Evolutionary conservation across 1,139 yeast genomes (phyloP).

Genomic region (Geotrichum histeridarum): DNA sequence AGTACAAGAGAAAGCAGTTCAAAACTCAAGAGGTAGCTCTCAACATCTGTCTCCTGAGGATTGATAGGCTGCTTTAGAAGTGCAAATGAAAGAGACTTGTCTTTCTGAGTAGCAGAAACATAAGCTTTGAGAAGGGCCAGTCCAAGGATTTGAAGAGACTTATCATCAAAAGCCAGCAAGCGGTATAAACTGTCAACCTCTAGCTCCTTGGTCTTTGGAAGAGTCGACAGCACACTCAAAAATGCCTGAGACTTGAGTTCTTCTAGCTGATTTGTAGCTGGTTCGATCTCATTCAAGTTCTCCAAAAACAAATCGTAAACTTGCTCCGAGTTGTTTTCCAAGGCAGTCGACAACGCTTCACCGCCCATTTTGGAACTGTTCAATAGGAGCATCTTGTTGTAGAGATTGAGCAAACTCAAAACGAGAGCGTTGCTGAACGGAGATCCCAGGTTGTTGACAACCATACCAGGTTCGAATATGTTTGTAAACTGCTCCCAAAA

Average conservation of each 20-base stretch:
- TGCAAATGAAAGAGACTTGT: constrained; percentile 18
- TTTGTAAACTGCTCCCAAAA: constrained; percentile 14
- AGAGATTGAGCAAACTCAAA: constrained; percentile 4
- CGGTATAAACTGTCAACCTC: constrained; percentile 11
- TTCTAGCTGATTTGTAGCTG: constrained; percentile 26
- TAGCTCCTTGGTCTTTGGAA: constrained; percentile 1
- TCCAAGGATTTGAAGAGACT: constrained; percentile 9
- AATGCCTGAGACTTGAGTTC: constrained; percentile 20
- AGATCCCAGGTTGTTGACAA: constrained; percentile 11
- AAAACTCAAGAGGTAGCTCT: constrained; percentile 26
- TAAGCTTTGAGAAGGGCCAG: constrained; percentile 4
- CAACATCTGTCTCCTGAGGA: constrained; percentile 16
- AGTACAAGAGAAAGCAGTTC: constrained; percentile 33
- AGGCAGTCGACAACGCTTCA: constrained; percentile 1
- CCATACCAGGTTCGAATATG: constrained; percentile 16
- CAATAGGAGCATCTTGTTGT: neutral
- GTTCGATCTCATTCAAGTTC: constrained; percentile 22
- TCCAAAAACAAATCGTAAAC: constrained; percentile 11
- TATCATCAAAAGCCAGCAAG: constrained; percentile 12
- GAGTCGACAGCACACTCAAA: neutral
- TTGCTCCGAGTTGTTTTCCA: constrained; percentile 1
- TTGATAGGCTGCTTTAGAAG: constrained; percentile 14
- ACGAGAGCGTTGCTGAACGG: constrained; percentile 8
- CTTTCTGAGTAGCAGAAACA: constrained; percentile 8
- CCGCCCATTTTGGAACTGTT: constrained; percentile 1